Evolutionary conservation across 768 basidiomycete genomes (phyloP).

Genomic region (Nidularia sp.): DNA sequence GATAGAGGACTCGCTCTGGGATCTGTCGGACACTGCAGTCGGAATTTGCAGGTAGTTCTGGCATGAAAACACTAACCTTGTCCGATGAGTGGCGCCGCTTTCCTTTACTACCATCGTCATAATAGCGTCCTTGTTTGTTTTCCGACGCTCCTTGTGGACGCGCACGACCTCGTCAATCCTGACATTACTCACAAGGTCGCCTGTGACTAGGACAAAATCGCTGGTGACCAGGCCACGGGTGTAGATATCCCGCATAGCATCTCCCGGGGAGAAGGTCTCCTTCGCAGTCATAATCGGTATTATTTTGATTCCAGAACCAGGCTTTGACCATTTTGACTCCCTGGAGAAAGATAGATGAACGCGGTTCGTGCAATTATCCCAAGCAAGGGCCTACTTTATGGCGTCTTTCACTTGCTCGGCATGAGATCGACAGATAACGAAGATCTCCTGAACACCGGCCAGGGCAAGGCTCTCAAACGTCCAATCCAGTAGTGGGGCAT

Average conservation of each 20-base stretch:
- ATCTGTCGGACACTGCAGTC: conserved; percentile 32
- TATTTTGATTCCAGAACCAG: conserved; percentile 76
- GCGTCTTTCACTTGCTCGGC: conserved; percentile 81
- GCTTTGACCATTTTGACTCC: conserved; percentile 82
- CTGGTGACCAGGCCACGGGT: conserved; percentile 84
- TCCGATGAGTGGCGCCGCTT: conserved; percentile 66
- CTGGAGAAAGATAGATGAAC: conserved; percentile 29
- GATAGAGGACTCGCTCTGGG: conserved; percentile 69
- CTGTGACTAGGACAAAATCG: conserved; percentile 89
- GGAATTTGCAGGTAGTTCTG: not conserved
- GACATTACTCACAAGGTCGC: conserved; percentile 91
- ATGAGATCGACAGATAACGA: conserved; percentile 91
- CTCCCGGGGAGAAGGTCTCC: conserved; percentile 84
- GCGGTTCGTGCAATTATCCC: conserved; percentile 6
- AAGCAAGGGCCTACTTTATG: conserved; percentile 59
- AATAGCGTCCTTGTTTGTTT: conserved; percentile 86
- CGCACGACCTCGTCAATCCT: conserved; percentile 86
- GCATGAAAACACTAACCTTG: conserved; percentile 46
- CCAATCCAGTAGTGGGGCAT: conserved; percentile 91
- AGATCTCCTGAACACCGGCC: conserved; percentile 95
- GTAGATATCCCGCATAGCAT: conserved; percentile 93
- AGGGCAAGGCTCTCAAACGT: conserved; percentile 92
- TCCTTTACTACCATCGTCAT: conserved; percentile 96
- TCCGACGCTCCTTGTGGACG: conserved; percentile 83
- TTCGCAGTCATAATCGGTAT: conserved; percentile 83